Evolutionary conservation across 177 flowering plant genomes (phyloP), one percentile per base, ranked within the genome.

Genomic region (Tripterygium wilfordii): DNA sequence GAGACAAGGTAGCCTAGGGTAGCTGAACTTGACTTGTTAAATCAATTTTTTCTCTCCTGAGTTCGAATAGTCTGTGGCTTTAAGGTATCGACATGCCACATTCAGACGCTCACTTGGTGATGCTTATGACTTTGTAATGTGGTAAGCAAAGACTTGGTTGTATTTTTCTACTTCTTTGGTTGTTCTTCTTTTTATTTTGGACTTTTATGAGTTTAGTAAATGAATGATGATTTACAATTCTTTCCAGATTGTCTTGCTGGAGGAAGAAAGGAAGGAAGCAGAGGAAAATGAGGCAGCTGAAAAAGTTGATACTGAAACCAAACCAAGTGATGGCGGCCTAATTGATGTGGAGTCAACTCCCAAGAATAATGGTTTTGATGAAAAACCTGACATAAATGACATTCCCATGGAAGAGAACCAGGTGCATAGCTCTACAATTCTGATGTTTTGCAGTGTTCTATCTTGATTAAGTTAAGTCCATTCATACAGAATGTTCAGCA

Each of bases 381-480:
- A 63, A 60, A 88, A 88, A 41, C 94, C 95, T n/a, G 87, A 83
- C 65, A 83, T 85, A 24, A 88, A 88, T 61, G 86, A 82, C 54
- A 61, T 71, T 13, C 95, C 86, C 2, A 76, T 75, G 81, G 85
- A 85, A 47, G 88, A 75, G 61, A 67, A 39, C 57, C 64, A 84
- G 82, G 86, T 79, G 33, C 46, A 31, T 7, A 13, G 18, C 10
- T 50, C 7, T 15, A n/a, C 10, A 23, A 16, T 9, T 9, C 9
- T 31, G 1, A 12, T 36, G 12, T 30, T 30, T 30, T 6, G 12
- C 12, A 3, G 42, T 29, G 30, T 20, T 14, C 8, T 10, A 4
- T 23, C 23, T 29, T 30, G 7, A 13, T n/a, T n/a, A n/a, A n/a
- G n/a, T n/a, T n/a, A n/a, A n/a, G n/a, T n/a, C n/a, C n/a, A n/a